Base-by-base conservation (phyloP, 257 asterid species). In the Haberlea rhodopensis region DNA sequence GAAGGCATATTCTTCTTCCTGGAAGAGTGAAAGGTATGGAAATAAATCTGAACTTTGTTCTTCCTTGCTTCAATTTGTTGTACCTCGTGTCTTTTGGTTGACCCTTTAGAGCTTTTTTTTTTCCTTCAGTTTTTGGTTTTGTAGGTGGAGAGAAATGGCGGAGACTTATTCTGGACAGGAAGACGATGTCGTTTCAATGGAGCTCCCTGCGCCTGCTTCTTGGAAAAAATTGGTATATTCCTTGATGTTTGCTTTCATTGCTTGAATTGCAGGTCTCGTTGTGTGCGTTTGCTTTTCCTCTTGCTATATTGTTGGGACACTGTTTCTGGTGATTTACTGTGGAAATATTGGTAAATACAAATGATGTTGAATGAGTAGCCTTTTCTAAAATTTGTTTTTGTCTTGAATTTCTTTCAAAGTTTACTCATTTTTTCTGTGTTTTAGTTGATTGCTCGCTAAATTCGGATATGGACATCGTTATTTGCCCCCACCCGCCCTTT, bases 191-290 rank as follows among this genome's bases (percentile, higher is more conserved):
- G 80, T 83, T 60, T 78, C 81, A 13, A 70, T 85, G 73, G 89
- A 85, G 84, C 89, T 85, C 20, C 81, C 85, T 7, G 92, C 92
- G 25, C 92, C 92, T 76, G 78, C 73, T 65, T 71, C 94, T 11
- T 85, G 94, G 94, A 85, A 85, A 55, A 85, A 85, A 78, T 43
- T 83, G 87, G 89, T 85, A 81, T 16, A 31, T 49, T 20, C 8
- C n/a, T 37, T 25, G n/a, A n/a, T n/a, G n/a, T n/a, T n/a, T n/a
- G n/a, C 26, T 54, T 40, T 8, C 5, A 6, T 37, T 46, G 29
- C 51, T 16, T 29, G 24, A 48, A 24, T 53, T 60, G 5, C 1
- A 15, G 69, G 62, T 69, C 16, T 8, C 2, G 11, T 31, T 32
- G 10, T 13, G 2, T 1, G 54, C 34, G 22, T 24, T 68, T 2